These are phyloP conservation scores for Persicaria maculosa DNA, from an alignment of 148 eudicot species.

Conservation along the genomic window DNA sequence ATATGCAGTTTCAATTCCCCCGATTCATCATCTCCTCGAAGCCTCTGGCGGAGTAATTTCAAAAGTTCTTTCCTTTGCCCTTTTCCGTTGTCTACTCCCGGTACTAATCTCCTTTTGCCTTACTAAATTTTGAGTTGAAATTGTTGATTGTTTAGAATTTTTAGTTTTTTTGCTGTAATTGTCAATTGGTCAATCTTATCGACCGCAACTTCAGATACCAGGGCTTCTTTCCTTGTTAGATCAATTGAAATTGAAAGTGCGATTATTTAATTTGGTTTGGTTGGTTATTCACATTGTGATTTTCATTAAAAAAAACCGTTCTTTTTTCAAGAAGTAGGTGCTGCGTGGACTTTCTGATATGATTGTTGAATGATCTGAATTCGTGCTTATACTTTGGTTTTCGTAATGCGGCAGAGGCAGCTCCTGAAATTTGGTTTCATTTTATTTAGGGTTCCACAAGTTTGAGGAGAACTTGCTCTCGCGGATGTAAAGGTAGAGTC, in stretches of 20 bases:
- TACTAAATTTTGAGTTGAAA: no score
- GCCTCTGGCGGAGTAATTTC: not conserved
- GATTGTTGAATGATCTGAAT: not conserved
- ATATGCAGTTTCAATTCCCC: not conserved
- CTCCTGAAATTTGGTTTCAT: not conserved
- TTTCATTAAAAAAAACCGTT: not conserved
- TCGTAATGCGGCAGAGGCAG: not conserved
- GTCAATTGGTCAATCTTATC: not conserved
- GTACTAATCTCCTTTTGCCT: not conserved
- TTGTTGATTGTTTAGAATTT: not conserved
- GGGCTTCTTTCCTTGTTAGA: not conserved
- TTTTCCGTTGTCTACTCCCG: not conserved
- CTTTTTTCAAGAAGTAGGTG: not conserved
- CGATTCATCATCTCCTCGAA: not conserved
- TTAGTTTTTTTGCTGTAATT: not conserved
- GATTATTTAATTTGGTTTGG: not conserved
- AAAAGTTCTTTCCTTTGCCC: not conserved
- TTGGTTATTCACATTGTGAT: not conserved
- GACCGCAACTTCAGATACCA: not conserved
- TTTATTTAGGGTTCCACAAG: not conserved
- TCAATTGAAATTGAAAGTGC: not conserved
- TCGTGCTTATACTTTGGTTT: not conserved
- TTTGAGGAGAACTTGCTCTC: not conserved
- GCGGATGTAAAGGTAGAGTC: not conserved
- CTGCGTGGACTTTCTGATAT: constrained; percentile 1